A percentile compares a stretch with the other conserved stretches of the same genome.
Conservation (phyloP, 1,139 yeast genomes). For the Arxiozyma heterogenica region DNA sequence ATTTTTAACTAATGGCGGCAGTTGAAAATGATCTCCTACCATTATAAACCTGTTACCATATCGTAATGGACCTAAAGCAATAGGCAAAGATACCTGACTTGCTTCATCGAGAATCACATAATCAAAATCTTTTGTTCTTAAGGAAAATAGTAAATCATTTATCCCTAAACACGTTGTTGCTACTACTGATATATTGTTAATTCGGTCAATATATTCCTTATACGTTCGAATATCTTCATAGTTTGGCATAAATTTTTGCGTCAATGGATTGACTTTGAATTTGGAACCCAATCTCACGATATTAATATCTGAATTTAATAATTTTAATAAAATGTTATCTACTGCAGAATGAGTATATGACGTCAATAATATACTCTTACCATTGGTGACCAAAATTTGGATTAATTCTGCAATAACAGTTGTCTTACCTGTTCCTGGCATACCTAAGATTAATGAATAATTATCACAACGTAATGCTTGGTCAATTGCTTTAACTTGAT, state of each 20-base stretch:
- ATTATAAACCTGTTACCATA: slow-evolving; percentile 70
- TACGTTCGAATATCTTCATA: slow-evolving; percentile 35
- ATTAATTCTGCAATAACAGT: slow-evolving; percentile 79
- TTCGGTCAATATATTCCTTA: slow-evolving; percentile 38
- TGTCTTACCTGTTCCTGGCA: slow-evolving; percentile 99
- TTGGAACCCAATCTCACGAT: slow-evolving; percentile 52
- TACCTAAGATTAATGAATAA: slow-evolving; percentile 76
- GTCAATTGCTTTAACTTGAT: slow-evolving; percentile 62
- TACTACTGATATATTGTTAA: slow-evolving; percentile 58
- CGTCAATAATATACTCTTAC: slow-evolving; percentile 64
- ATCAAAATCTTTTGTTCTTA: slow-evolving; percentile 54
- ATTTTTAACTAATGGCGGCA: slow-evolving; percentile 74
- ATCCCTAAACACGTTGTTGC: slow-evolving; percentile 86
- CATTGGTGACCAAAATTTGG: slow-evolving; percentile 45
- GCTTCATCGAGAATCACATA: slow-evolving; percentile 96
- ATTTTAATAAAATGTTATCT: slow-evolving; percentile 75
- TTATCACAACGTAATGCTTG: slow-evolving; percentile 59
- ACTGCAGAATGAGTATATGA: slow-evolving; percentile 95
- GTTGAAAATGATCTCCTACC: slow-evolving; percentile 91
- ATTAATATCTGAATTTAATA: slow-evolving; percentile 42
- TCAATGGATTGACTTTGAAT: slow-evolving; percentile 52
- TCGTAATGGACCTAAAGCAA: slow-evolving; percentile 78
- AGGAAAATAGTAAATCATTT: slow-evolving; percentile 45
- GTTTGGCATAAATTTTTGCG: slow-evolving; percentile 46
- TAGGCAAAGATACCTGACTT: slow-evolving; percentile 86